Percentiles rank a stretch among this genome's conserved stretches.
Conservation (phyloP, 306 rosid genomes). For the Benincasa hispida region DNA sequence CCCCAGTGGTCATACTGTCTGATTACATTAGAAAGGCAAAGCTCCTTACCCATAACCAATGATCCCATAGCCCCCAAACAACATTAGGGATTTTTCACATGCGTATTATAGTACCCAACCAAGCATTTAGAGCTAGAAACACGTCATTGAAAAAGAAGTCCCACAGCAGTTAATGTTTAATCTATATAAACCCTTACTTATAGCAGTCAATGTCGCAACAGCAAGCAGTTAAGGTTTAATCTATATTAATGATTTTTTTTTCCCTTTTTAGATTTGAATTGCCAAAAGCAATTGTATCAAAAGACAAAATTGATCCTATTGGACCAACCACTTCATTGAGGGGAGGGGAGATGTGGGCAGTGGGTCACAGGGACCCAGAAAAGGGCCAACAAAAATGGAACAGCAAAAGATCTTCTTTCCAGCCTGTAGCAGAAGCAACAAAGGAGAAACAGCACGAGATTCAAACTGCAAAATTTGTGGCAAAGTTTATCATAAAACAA, state of each 20-base stretch:
- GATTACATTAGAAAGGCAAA: not conserved
- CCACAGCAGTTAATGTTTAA: conserved; percentile 1
- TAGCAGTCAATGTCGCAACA: conserved; percentile 5
- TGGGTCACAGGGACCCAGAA: conserved; percentile 1
- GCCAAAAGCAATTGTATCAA: not conserved
- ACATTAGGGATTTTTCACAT: not conserved
- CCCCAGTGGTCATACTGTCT: not conserved
- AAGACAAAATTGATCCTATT: not conserved
- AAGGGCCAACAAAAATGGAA: not conserved
- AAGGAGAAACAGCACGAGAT: not conserved
- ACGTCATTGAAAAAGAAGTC: not conserved
- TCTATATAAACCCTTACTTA: not conserved
- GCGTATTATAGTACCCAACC: not conserved
- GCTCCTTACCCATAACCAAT: not conserved
- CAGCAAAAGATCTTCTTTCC: not conserved
- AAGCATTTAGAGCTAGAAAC: not conserved
- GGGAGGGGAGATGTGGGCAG: conserved; percentile 2
- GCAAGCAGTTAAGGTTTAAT: conserved; percentile 4
- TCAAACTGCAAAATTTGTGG: not conserved
- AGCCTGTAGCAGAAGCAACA: not conserved
- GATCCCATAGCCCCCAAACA: not conserved
- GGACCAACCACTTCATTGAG: conserved; percentile 5
- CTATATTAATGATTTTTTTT: not conserved
- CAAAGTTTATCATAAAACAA: not conserved
- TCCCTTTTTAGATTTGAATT: not conserved